Evolutionary conservation across 192 early-diverging fungal species (phyloP), one percentile per base, ranked within the genome.

Genomic region (Coemansia sp.): DNA sequence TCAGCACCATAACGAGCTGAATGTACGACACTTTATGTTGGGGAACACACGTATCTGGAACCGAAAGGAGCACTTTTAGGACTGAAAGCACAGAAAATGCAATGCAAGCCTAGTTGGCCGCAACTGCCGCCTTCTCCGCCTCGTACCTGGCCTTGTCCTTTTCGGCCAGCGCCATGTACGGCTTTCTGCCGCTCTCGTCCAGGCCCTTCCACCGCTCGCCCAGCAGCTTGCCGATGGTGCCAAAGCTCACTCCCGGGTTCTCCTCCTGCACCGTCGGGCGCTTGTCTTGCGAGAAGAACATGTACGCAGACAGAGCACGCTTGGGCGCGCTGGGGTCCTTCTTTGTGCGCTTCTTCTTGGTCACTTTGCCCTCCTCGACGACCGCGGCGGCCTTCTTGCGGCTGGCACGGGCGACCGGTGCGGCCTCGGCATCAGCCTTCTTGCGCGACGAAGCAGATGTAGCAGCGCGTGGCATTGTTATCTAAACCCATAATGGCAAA

Each of bases 311-410:
- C 57, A 94, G 84, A 4, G 89, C 86, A 83, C 91, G 91, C 86
- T 97, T 97, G 81, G 95, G 95, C 14, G 89, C 90, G 66, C 85
- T 87, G 49, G 90, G 87, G 86, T 94, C 91, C 87, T 97, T 94
- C 59, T 79, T 81, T 75, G 79, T 74, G 66, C 80, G 78, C 71
- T 83, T 83, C 66, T 86, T 84, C 22, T 12, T 25, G 59, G 67
- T 77, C 51, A 61, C 61, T 80, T 82, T 83, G 53, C 65, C 60
- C 25, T 54, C 51, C 23, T 10, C 58, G 25, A 25, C 14, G 35
- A 24, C 49, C 23, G 60, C 9, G 58, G 61, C 32, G n/a, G 52
- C 60, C 56, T 58, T 64, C 51, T 58, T 67, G 35, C 39, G 58
- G n/a, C 48, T 47, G 10, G 51, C n/a, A 4, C 58, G 50, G n/a